Evolutionary conservation across 352 stramenopile species (phyloP), one percentile per base, ranked within the genome.

Genomic region (Pythium diclinum): DNA sequence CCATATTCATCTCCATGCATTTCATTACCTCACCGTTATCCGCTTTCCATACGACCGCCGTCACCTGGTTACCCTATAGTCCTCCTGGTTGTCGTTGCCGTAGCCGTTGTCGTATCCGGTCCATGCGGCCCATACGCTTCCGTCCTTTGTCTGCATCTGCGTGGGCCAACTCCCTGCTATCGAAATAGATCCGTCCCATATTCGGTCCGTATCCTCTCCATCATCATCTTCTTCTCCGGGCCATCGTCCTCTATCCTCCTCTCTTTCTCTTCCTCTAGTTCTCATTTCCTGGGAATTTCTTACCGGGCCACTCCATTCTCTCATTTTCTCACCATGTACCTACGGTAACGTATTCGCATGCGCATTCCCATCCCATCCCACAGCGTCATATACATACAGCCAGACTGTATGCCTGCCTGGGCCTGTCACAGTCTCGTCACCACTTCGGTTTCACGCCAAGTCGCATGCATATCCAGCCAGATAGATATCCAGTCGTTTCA

Each of bases 401-500:
- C 52, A 38, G 23, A 34, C 21, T 16, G 21, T 16, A 8, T 28
- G 17, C 11, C 40, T 3, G 49, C 49, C 25, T 28, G 25, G 1
- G 0, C 11, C 51, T 25, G n/a, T 42, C n/a, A 17, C 48, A 36
- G 42, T 11, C 19, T 0, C 42, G 36, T 55, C 7, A 9, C 14
- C 23, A 36, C 17, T 56, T 56, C 30, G 25, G 49, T 56, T 58
- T 40, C 49, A 56, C 28, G 23, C 23, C 49, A 23, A 25, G 25
- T 40, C 28, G 25, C 52, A 40, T 33, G 17, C 42, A 49, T 49
- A 49, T 49, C 42, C 16, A 49, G 6, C 1, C 40, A 21, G 17
- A 49, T 54, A 21, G 17, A 49, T 54, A 51, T 51, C 47, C 47
- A 54, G 47, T 54, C 47, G 25, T 54, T 54, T 54, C 25, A n/a